A percentile compares a stretch with the other conserved stretches of the same genome.
These are phyloP conservation scores for Capsella bursapastoris DNA, from an alignment of 345 rosid genomes.

Conservation along the genomic window DNA sequence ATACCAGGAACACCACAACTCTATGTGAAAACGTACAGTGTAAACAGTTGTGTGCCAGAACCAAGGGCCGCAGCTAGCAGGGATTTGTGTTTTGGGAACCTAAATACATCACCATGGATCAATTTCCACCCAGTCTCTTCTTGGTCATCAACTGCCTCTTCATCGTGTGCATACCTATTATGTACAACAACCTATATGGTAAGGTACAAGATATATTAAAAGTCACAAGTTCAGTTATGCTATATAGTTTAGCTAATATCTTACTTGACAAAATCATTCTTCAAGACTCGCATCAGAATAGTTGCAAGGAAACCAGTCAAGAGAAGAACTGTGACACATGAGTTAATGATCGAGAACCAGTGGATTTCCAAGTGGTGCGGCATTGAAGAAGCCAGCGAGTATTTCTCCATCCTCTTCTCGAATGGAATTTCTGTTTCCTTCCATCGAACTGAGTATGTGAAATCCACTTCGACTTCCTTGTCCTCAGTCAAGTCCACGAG, in stretches of 20 bases:
- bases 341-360: constrained; percentile 67
- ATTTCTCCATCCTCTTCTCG: constrained; percentile 67
- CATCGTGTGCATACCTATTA: constrained; percentile 59
- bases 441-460: constrained; percentile 58
- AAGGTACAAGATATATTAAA: not conserved
- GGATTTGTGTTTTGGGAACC: constrained; percentile 56
- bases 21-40: constrained; percentile 47
- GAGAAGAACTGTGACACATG: constrained; percentile 66
- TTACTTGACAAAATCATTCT: constrained; percentile 66
- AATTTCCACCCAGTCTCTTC: constrained; percentile 64
- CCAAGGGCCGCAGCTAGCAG: constrained; percentile 61
- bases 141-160: constrained; percentile 63
- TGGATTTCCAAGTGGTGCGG: constrained; percentile 62
- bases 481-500: constrained; percentile 59
- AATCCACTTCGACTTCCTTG: constrained; percentile 56
- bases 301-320: constrained; percentile 68
- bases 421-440: constrained; percentile 57
- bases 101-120: constrained; percentile 55
- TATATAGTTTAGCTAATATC: constrained; percentile 21
- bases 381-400: constrained; percentile 53
- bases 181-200: not conserved
- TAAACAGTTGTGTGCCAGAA: constrained; percentile 60
- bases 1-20: not conserved
- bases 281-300: constrained; percentile 60
- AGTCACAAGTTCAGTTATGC: not conserved